Conservation (phyloP, 1,139 yeast genomes). For the Scheffersomyces segobiensis region DNA sequence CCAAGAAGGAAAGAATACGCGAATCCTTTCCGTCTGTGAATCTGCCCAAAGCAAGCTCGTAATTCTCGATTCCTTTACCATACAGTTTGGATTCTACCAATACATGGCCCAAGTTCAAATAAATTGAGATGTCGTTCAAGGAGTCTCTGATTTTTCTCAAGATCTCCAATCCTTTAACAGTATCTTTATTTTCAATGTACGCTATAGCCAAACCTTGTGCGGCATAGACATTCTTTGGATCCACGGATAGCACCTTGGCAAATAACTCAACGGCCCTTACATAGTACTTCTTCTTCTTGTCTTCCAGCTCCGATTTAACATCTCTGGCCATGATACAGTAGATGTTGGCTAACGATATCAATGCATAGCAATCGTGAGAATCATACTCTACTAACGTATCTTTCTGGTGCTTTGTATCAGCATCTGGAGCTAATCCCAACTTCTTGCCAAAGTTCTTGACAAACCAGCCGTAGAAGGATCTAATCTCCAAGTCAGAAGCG, state of each 20-base stretch:
- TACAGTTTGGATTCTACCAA: conserved; percentile 79
- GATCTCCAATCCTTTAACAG: conserved; percentile 77
- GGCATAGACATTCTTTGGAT: conserved; percentile 86
- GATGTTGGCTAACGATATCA: conserved; percentile 86
- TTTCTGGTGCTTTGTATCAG: conserved; percentile 80
- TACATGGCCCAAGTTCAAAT: conserved; percentile 87
- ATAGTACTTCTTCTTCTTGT: conserved; percentile 74
- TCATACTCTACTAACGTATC: conserved; percentile 80
- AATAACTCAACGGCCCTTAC: conserved; percentile 87
- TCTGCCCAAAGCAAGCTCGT: conserved; percentile 74
- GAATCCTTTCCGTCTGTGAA: conserved; percentile 66
- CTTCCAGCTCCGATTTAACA: conserved; percentile 55
- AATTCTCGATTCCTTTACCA: conserved; percentile 84
- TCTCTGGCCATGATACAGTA: conserved; percentile 85
- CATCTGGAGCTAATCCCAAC: conserved; percentile 53
- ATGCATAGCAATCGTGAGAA: conserved; percentile 86
- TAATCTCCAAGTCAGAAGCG: conserved; percentile 70
- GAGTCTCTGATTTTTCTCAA: conserved; percentile 91
- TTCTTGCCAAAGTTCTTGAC: conserved; percentile 61
- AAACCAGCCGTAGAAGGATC: conserved; percentile 94
- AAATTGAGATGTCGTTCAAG: conserved; percentile 77
- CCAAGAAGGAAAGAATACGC: conserved; percentile 69
- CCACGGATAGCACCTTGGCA: conserved; percentile 83
- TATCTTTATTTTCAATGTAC: conserved; percentile 82
- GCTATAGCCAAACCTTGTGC: conserved; percentile 97